These are phyloP conservation scores for Globisporangium nunn DNA, from an alignment of 352 stramenopile genomes.

Conservation along the genomic window DNA sequence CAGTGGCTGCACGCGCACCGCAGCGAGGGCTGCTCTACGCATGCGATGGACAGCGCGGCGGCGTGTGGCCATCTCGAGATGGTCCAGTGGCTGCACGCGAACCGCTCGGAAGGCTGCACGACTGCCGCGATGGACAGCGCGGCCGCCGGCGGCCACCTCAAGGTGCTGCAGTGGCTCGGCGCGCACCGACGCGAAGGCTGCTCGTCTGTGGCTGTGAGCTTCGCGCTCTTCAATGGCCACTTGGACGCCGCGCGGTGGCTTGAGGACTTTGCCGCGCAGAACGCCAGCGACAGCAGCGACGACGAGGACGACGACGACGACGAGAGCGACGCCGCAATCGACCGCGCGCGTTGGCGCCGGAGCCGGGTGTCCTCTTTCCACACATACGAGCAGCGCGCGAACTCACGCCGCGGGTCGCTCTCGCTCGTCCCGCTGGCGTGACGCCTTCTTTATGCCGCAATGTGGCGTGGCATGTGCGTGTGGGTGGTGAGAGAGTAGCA, in stretches of 20 bases:
- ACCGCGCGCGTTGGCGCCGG: constrained; percentile 4
- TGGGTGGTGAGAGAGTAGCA: too few relatives aligned
- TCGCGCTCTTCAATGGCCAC: constrained; percentile 63
- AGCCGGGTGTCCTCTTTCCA: constrained; percentile 13
- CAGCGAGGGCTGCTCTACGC: constrained; percentile 58
- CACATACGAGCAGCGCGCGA: constrained; percentile 12
- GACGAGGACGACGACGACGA: constrained; percentile 10
- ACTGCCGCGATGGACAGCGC: constrained; percentile 68
- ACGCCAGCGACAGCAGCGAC: neutral
- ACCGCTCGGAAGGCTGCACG: constrained; percentile 62
- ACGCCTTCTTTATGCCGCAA: neutral
- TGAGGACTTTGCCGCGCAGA: constrained; percentile 28
- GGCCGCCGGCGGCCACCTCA: constrained; percentile 53
- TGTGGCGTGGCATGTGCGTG: neutral
- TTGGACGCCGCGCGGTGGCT: constrained; percentile 58
- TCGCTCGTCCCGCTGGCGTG: constrained; percentile 3
- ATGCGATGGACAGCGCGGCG: constrained; percentile 75
- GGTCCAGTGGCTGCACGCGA: constrained; percentile 62
- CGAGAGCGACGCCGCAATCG: neutral
- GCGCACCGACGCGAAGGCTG: constrained; percentile 55
- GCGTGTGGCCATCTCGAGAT: constrained; percentile 61
- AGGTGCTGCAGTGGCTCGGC: constrained; percentile 61
- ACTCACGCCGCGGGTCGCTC: constrained; percentile 12
- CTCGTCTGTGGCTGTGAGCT: constrained; percentile 61
- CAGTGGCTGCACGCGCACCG: constrained; percentile 68